Evolutionary conservation across 2,329 filamentous ascomycete genomes (phyloP).

Genomic region (Trichoderma polysporum): DNA sequence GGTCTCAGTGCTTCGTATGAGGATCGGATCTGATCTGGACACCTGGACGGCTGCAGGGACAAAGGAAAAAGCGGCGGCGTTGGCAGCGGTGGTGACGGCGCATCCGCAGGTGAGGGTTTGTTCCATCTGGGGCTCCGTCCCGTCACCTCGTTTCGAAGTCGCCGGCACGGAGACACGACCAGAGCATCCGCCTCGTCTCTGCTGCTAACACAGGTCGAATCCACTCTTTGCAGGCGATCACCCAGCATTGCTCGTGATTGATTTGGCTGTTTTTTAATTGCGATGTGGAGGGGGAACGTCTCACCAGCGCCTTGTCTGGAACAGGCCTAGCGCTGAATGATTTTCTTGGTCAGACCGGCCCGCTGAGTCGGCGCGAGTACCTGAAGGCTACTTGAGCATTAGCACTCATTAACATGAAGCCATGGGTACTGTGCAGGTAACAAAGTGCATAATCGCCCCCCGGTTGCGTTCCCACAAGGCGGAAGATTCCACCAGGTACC

Average conservation of each 20-base stretch:
- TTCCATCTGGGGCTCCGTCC: constrained; percentile 12
- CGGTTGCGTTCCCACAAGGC: constrained; percentile 9
- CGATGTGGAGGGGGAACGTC: constrained; percentile 3
- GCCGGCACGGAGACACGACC: neutral
- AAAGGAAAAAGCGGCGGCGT: neutral
- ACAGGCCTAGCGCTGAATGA: neutral
- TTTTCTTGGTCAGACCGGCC: neutral
- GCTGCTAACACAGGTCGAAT: constrained; percentile 3
- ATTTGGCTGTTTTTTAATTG: constrained; percentile 15
- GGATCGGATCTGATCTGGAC: neutral
- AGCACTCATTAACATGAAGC: too few relatives aligned
- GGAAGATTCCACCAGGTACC: neutral
- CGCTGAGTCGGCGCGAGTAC: neutral
- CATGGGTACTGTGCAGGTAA: neutral
- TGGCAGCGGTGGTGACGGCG: constrained; percentile 1
- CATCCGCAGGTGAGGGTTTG: constrained; percentile 7
- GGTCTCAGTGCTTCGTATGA: neutral
- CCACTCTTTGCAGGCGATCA: constrained; percentile 15
- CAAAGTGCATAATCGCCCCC: neutral
- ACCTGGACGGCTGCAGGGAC: neutral
- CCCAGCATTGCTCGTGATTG: constrained; percentile 5
- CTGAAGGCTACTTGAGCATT: rapidly evolving
- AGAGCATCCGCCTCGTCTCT: neutral
- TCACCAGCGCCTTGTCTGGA: constrained; percentile 13
- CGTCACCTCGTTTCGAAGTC: neutral